Conservation (phyloP, 1,284 basidiomycete species). For the Cystobasidiaceae sp. region DNA sequence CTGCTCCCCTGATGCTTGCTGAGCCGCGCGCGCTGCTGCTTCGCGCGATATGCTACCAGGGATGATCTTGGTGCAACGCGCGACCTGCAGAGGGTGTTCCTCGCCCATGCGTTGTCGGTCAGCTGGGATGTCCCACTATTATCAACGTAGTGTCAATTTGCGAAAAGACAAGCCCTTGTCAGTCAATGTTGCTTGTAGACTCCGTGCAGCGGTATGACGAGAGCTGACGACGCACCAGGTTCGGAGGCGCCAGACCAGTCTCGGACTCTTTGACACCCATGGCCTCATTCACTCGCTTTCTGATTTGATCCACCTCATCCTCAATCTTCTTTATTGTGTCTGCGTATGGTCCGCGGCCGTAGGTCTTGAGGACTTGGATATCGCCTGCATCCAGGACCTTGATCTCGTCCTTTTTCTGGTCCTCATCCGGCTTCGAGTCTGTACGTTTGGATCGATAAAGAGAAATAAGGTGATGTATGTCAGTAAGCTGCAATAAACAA, state of each 20-base stretch:
- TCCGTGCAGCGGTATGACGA: conserved; percentile 59
- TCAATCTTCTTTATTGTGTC: conserved; percentile 82
- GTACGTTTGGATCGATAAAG: not conserved
- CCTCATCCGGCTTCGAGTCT: conserved; percentile 70
- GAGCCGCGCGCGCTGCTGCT: conserved; percentile 33
- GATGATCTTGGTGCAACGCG: conserved; percentile 98
- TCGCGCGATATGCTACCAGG: conserved; percentile 30
- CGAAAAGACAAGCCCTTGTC: not conserved
- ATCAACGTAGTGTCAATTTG: not conserved
- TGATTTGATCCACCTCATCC: conserved; percentile 88
- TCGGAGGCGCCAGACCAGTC: conserved; percentile 92
- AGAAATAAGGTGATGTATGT: not conserved
- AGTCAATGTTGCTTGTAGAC: not conserved
- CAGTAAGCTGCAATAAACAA: not conserved
- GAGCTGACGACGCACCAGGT: conserved; percentile 81
- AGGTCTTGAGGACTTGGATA: conserved; percentile 98
- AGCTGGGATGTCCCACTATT: conserved; percentile 44
- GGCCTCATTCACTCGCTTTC: conserved; percentile 93
- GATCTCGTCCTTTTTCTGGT: conserved; percentile 87
- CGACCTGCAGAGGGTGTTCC: conserved; percentile 92
- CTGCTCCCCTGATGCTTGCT: conserved; percentile 17
- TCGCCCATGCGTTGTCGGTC: conserved; percentile 73
- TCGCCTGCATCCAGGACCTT: conserved; percentile 96
- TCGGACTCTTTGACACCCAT: conserved; percentile 92
- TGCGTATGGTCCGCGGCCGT: conserved; percentile 98